Conservation (phyloP, 1,284 basidiomycete species). For the Volvariella surrecta region DNA sequence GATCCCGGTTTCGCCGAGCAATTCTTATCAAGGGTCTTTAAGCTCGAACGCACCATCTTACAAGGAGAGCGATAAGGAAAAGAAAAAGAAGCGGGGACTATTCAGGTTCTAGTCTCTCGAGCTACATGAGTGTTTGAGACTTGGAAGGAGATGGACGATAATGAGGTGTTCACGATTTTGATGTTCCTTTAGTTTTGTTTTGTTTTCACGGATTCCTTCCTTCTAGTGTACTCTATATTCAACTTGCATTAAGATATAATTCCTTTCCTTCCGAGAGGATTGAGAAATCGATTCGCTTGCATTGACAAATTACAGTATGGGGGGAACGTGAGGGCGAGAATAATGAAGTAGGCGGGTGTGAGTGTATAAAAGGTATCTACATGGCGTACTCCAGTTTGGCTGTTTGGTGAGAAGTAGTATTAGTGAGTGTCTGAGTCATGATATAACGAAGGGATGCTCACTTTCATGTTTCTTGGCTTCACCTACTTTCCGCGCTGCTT, state of each 20-base stretch:
- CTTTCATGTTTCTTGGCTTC: conserved; percentile 97
- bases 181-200: too few species aligned
- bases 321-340: conserved; percentile 4
- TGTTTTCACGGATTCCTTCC: too few species aligned
- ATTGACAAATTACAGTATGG: too few species aligned
- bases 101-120: conserved; percentile 66
- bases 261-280: too few species aligned
- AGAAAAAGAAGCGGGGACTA: conserved; percentile 76
- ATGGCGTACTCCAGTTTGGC: conserved; percentile 40
- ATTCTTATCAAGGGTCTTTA: conserved; percentile 41
- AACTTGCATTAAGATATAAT: too few species aligned
- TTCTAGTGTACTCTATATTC: too few species aligned
- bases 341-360: conserved; percentile 3
- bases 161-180: too few species aligned
- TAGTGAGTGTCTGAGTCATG: conserved; percentile 5
- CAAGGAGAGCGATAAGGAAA: conserved; percentile 50
- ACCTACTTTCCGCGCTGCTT: conserved; percentile 94
- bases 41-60: conserved; percentile 34
- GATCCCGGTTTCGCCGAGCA: conserved; percentile 32
- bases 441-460: conserved; percentile 27
- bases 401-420: conserved; percentile 12
- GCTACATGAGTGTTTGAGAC: too few species aligned
- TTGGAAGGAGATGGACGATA: conserved; percentile 1
- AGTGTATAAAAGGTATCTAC: conserved; percentile 17
- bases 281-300: too few species aligned